Base-by-base conservation (phyloP, 345 rosid genomes). In the Salix viminalis region DNA sequence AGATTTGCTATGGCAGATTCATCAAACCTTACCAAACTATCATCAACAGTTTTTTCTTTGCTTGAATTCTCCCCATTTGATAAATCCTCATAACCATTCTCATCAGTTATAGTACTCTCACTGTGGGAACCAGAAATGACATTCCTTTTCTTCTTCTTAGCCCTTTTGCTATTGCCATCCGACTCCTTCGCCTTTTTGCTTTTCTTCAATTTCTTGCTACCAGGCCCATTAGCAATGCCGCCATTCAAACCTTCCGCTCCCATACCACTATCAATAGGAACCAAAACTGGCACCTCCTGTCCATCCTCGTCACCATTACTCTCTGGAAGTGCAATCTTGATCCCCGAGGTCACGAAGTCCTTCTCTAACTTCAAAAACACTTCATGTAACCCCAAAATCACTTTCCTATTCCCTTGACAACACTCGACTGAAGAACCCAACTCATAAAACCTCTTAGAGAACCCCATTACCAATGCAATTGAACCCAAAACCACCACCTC, bases 351-450 rank as follows among this genome's bases (percentile, higher is more conserved):
- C 1, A 61, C 77, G 79, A 84, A 65, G 24, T 88, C 96, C 89
- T 86, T 93, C 88, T 93, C 98, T 83, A 91, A 76, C 89, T 87
- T 91, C 74, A 81, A 74, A 73, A 93, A 96, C 80, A 87, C 89
- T 34, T 88, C 87, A 58, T 96, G 90, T 75, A 93, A 78, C 48
- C 85, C 75, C 64, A 92, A 87, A 13, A 96, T 52, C 28, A 83
- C 70, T 83, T 92, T 96, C 94, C 99, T 90, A 78, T 91, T 96
- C 50, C 98, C 97, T 79, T 96, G 99, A 23, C 42, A 82, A 61
- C 97, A 93, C 16, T 87, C 91, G 3, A 80, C 77, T 18, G 92
- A 83, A 67, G 98, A 93, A 62, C 97, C 98, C 85, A 91, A 67
- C 56, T 93, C 94, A 58, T 87, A 96, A 41, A 96, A 88, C 84